phyloP scores from a whole-genome alignment of 2,329 filamentous ascomycete genomes.

The Fusarium fracticaudum region DNA sequence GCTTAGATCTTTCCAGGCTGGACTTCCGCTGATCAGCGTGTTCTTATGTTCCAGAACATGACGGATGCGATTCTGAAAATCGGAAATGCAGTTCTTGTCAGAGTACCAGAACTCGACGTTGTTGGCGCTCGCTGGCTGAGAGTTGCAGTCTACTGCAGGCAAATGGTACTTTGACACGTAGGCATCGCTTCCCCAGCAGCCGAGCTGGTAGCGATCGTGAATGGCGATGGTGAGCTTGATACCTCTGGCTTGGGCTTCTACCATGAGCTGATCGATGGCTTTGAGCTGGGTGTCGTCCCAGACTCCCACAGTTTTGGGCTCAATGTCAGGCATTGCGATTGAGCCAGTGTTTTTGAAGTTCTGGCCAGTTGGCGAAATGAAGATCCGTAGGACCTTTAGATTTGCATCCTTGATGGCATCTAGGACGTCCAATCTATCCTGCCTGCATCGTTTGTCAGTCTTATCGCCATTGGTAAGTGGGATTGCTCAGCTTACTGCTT shows the following conservation, averaged over 20 bases:
- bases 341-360: not conserved
- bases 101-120: not conserved
- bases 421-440: not conserved
- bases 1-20: not conserved
- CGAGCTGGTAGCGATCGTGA: not conserved
- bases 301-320: not conserved
- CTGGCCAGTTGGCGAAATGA: not conserved
- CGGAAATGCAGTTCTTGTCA: not conserved
- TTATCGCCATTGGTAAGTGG: fast-evolving
- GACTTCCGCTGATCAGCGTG: fast-evolving
- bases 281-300: not conserved
- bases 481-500: not conserved
- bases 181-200: not conserved
- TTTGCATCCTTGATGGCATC: not conserved
- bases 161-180: not conserved
- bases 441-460: not conserved
- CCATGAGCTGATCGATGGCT: not conserved
- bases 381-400: not conserved
- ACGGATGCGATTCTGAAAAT: not conserved
- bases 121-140: not conserved
- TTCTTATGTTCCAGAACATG: not conserved
- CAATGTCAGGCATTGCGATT: not conserved
- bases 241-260: not conserved
- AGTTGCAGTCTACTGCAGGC: not conserved
- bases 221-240: not conserved